Base-by-base conservation (phyloP, 129 eudicot species). In the Artemisia argyi region DNA sequence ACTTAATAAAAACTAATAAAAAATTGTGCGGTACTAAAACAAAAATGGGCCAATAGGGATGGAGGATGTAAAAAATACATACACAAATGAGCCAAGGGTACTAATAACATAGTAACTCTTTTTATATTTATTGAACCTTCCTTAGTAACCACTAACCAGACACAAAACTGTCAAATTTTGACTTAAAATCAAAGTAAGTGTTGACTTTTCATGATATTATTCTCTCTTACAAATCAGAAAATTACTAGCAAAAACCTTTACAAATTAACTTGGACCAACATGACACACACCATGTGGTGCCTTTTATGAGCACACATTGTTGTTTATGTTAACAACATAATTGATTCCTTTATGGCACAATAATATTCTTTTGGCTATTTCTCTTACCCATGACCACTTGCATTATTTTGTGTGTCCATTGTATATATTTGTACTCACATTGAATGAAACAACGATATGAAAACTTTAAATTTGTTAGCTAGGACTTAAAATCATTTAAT, bases 311-410 rank as follows among this genome's bases (percentile, higher is more conserved):
- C 50, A 62, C 50, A 62, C 32, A 28, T 32, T 62, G 47, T 26
- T 61, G 67, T n/a, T 62, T 14, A 28, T 5, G 35, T 35, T 30
- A 30, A 32, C 67, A 3, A 30, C 66, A 15, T 61, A 30, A 16
- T 62, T 28, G 67, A 28, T 28, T 28, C 32, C 32, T 28, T 28
- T 28, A 28, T 28, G 32, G n/a, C 48, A 57, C 62, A 7, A 62
- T 28, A 62, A 62, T 35, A 32, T 62, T 62, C 67, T 14, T 62
- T 28, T 62, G 67, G 48, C 46, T 30, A 62, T 30, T 61, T 61
- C 66, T 61, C 66, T 61, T 51, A 51, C 16, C 55, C 19, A 52
- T 52, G n/a, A 11, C 7, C 57, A 52, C 17, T 15, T 52, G n/a
- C 17, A 16, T 3, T 52, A 12, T 11, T 52, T 52, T 20, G 22